Conservation (phyloP, 495 filamentous ascomycete genomes). For the Oleoguttula mirabilis region DNA sequence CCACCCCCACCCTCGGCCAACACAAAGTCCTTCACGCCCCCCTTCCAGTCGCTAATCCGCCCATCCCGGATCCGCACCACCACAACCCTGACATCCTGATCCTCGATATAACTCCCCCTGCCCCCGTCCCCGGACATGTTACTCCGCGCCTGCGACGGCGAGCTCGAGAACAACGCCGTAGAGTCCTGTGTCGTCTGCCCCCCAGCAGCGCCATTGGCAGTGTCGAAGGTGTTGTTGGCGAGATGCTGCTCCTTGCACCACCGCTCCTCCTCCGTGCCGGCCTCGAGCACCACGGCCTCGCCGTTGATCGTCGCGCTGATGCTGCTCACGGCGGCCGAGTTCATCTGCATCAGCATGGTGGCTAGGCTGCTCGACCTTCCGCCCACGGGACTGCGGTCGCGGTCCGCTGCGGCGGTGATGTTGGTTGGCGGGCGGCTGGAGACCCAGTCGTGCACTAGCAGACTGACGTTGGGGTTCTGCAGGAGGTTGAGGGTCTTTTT, state of each 20-base stretch:
- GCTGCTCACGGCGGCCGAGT: slow-evolving; percentile 72
- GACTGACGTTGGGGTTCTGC: slow-evolving; percentile 75
- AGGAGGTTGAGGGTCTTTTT: slow-evolving; percentile 81
- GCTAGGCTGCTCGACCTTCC: slow-evolving; percentile 60
- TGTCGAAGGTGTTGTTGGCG: slow-evolving; percentile 82
- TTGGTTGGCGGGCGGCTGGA: slow-evolving; percentile 86
- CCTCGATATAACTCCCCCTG: slow-evolving; percentile 29
- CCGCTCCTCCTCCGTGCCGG: slow-evolving; percentile 62
- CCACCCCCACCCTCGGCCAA: slow-evolving; percentile 6
- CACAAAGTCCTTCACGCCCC: slow-evolving; percentile 28
- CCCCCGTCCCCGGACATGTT: slow-evolving; percentile 26
- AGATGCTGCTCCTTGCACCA: slow-evolving; percentile 74
- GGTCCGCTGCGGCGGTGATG: slow-evolving; percentile 42
- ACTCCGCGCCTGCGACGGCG: slow-evolving; percentile 3
- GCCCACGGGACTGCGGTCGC: slow-evolving; percentile 42
- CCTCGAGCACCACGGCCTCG: slow-evolving; percentile 55
- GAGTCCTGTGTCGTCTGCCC: slow-evolving; percentile 22
- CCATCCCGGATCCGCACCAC: slow-evolving; percentile 32
- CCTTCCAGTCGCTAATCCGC: slow-evolving; percentile 33
- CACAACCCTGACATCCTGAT: slow-evolving; percentile 31
- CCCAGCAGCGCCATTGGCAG: slow-evolving; percentile 1
- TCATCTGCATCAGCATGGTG: slow-evolving; percentile 72
- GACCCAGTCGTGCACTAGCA: slow-evolving; percentile 98
- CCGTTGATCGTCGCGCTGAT: slow-evolving; percentile 93
- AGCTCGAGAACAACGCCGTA: slow-evolving; percentile 10